phyloP scores from a whole-genome alignment of 306 rosid genomes.

The Nissolia schottii region DNA sequence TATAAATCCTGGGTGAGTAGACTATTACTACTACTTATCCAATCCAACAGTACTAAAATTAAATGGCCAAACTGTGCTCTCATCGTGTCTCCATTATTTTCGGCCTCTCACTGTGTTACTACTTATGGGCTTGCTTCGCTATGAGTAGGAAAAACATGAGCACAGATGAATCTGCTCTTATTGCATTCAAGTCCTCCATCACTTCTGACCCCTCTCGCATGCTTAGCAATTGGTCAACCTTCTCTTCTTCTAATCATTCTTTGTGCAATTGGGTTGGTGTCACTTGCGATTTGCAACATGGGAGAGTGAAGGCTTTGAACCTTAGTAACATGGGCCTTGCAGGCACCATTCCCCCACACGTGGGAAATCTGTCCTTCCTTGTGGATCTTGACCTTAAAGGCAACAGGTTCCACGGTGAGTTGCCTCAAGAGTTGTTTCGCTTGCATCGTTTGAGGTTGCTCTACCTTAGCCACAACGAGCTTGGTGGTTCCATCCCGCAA shows the following conservation, averaged over 20 bases:
- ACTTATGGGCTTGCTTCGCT: background rate
- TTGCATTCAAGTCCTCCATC: background rate
- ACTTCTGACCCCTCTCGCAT: background rate
- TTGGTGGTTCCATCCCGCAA: background rate
- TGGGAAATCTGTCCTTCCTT: slow-evolving; percentile 3
- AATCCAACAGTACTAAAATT: background rate
- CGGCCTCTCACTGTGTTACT: background rate
- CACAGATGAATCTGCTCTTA: background rate
- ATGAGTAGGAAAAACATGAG: background rate
- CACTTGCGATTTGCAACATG: background rate
- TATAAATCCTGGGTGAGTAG: too few species aligned
- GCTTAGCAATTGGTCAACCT: too few species aligned
- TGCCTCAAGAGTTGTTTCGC: background rate
- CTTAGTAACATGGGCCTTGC: background rate
- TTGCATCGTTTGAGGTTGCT: background rate
- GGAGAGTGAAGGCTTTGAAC: background rate
- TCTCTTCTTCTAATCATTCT: too few species aligned
- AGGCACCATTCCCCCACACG: background rate
- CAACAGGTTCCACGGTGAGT: background rate
- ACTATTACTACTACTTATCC: background rate
- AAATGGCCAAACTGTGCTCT: background rate
- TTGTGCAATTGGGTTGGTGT: slow-evolving; percentile 4
- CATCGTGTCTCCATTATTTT: background rate
- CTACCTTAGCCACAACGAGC: background rate
- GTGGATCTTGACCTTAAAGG: background rate